Base-by-base conservation (phyloP, 345 rosid genomes). In the Dipteronia sinensis region DNA sequence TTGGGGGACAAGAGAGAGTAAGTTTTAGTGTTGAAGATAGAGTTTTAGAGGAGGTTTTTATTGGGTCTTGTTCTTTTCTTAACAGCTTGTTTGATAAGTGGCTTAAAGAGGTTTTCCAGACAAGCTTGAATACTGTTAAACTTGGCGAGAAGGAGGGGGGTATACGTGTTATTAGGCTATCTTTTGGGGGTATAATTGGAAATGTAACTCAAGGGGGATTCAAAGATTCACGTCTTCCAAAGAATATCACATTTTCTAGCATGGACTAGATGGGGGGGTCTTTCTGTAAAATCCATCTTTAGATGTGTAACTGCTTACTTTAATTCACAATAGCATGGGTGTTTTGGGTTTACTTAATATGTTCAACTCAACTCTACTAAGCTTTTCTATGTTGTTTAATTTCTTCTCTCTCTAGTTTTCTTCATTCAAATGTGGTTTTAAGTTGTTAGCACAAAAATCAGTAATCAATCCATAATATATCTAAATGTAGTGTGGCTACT, bases 31-130 rank as follows among this genome's bases (percentile, higher is more conserved):
- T 90, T 15, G 93, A 91, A 19, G 88, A 92, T 12, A 83, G 82
- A 65, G 72, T 94, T 17, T 49, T 90, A 51, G 90, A 85, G 62
- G 90, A 85, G 86, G 67, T 93, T 17, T 40, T 83, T 78, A 73
- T 62, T 8, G 84, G 88, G 7, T 81, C 72, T 47, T 81, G 89
- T 69, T 66, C 63, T 40, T 79, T 83, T 73, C 71, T 81, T 25
- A 81, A 84, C 76, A 85, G 88, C 55, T 78, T 84, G 85, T 83
- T 94, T 84, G 97, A 83, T 44, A 86, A 89, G 66, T 94, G 98
- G 98, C 79, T 91, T 56, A 86, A 86, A 85, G 92, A 87, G 76
- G 85, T 90, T 42, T 91, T 93, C 68, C 86, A 90, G 83, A 86
- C 86, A 80, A 83, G 86, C 67, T 76, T 91, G 85, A 25, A 79